Evolutionary conservation across 2,329 filamentous ascomycete genomes (phyloP).

Genomic region (Fusarium nelsonii): DNA sequence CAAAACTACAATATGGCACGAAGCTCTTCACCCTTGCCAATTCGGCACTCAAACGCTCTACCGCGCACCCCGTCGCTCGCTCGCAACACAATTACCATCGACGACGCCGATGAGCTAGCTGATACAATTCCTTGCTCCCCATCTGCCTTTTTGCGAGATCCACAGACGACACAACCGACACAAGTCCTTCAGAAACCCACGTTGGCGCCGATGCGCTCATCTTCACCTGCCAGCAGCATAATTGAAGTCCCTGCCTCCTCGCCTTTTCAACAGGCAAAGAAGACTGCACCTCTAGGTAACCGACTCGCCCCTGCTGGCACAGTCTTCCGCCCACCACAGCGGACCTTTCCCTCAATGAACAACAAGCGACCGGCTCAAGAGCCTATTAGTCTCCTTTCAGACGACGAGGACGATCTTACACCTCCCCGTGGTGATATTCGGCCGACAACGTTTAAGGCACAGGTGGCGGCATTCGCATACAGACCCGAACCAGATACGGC

Average conservation of each 20-base stretch:
- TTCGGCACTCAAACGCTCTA: slow-evolving; percentile 48
- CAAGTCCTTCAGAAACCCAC: slow-evolving; percentile 60
- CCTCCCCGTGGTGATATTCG: slow-evolving; percentile 71
- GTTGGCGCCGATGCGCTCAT: slow-evolving; percentile 52
- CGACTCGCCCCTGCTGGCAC: slow-evolving; percentile 83
- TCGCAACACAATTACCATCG: slow-evolving; percentile 44
- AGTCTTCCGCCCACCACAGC: slow-evolving; percentile 67
- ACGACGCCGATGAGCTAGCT: slow-evolving; percentile 61
- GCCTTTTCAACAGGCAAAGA: slow-evolving; percentile 66
- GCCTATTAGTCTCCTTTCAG: slow-evolving; percentile 62
- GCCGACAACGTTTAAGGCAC: slow-evolving; percentile 67
- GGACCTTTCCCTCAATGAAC: slow-evolving; percentile 41
- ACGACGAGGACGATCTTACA: slow-evolving; percentile 60
- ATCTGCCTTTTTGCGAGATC: slow-evolving; percentile 52
- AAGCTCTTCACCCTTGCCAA: slow-evolving; percentile 50
- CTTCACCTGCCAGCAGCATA: slow-evolving; percentile 60
- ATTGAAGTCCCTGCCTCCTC: slow-evolving; percentile 93
- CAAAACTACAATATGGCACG: slow-evolving; percentile 46
- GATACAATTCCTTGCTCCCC: slow-evolving; percentile 63
- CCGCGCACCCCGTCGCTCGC: slow-evolving; percentile 48
- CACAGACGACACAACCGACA: slow-evolving; percentile 59
- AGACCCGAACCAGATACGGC: slow-evolving; percentile 60
- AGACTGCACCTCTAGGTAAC: slow-evolving; percentile 58
- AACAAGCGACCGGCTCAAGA: slow-evolving; percentile 55
- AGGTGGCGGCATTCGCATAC: slow-evolving; percentile 59